Conservation (phyloP, 2,329 filamentous ascomycete species). For the Ceratocystiopsis sp. region DNA sequence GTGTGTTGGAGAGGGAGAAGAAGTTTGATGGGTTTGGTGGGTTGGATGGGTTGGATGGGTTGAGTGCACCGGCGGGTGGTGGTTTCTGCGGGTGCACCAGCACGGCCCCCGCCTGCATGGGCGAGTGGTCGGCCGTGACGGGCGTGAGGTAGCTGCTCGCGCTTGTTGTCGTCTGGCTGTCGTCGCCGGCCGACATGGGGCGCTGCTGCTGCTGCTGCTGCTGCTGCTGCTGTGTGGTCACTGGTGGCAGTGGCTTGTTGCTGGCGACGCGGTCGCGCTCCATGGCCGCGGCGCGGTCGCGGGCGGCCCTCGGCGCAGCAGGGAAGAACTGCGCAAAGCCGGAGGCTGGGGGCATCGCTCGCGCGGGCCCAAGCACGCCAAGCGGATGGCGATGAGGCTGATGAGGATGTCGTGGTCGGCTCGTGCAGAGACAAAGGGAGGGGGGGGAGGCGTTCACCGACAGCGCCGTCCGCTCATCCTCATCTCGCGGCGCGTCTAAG, state of each 20-base stretch:
- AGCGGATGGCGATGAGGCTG: neutral
- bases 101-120: constrained; percentile 8
- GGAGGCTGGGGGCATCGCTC: constrained; percentile 62
- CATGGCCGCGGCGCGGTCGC: constrained; percentile 31
- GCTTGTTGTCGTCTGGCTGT: constrained; percentile 17
- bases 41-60: constrained; percentile 13
- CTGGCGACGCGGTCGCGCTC: constrained; percentile 29
- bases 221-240: no score
- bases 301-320: constrained; percentile 51
- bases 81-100: constrained; percentile 27
- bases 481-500: constrained; percentile 21
- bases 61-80: constrained; percentile 27
- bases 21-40: no score
- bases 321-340: constrained; percentile 76
- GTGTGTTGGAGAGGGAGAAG: no score
- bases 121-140: constrained; percentile 34
- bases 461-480: constrained; percentile 40
- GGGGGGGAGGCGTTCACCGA: constrained; percentile 22
- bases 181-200: constrained; percentile 30
- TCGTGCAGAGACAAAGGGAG: neutral
- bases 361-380: neutral
- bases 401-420: neutral
- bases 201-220: constrained; percentile 52
- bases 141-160: constrained; percentile 32
- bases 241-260: no score